phyloP scores from a whole-genome alignment of 495 filamentous ascomycete species.

The Penicillium longicatenatum region DNA sequence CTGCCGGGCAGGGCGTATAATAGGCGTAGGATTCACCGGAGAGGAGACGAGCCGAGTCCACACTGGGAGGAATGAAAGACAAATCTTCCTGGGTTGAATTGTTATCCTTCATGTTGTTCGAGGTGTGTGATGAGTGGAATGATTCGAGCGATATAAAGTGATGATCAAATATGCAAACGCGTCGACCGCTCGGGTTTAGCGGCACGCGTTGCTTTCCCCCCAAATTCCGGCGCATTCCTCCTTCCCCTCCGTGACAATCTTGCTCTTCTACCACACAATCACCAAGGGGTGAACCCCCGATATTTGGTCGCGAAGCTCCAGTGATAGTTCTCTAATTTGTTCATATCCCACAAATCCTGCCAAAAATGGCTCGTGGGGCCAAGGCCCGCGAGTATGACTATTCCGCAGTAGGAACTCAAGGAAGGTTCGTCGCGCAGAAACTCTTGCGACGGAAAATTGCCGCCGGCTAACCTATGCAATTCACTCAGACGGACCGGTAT shows the following conservation, averaged over 20 bases:
- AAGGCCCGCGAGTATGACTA: conserved; percentile 62
- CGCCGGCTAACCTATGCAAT: conserved; percentile 17
- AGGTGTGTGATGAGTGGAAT: too few species aligned
- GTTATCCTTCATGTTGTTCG: conserved; percentile 3
- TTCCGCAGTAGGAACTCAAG: conserved; percentile 63
- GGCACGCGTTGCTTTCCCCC: conserved; percentile 29
- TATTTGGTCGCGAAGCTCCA: neutral
- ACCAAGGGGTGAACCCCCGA: neutral
- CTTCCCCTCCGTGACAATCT: conserved; percentile 23
- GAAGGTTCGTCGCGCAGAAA: conserved; percentile 51
- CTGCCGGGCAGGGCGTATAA: conserved; percentile 69
- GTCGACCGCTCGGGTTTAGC: conserved; percentile 46
- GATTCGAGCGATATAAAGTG: neutral
- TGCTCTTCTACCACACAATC: conserved; percentile 1
- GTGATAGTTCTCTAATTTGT: neutral
- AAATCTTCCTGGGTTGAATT: conserved; percentile 12
- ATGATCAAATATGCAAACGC: conserved; percentile 30
- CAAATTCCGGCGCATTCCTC: conserved; percentile 38
- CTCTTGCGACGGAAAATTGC: neutral
- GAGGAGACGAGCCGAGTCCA: conserved; percentile 62
- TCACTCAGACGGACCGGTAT: conserved; percentile 74
- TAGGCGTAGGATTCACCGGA: conserved; percentile 80
- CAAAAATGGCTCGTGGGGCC: conserved; percentile 49
- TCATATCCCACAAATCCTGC: neutral
- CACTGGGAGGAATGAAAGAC: conserved; percentile 77